Evolutionary conservation across 495 filamentous ascomycete species (phyloP).

Genomic region (Daldinia bambusicola): DNA sequence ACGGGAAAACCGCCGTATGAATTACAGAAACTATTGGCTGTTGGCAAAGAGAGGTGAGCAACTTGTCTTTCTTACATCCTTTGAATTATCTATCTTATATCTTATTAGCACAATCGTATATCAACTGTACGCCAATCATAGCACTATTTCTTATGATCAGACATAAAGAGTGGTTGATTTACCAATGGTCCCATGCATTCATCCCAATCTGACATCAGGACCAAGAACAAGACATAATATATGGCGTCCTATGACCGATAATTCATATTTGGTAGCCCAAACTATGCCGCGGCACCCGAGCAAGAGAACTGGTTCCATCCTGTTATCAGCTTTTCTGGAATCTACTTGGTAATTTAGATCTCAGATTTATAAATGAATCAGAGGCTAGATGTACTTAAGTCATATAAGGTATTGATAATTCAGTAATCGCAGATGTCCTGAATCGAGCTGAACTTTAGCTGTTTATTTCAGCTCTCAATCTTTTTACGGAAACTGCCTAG

Average conservation of each 20-base stretch:
- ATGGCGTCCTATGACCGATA: background rate
- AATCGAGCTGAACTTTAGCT: background rate
- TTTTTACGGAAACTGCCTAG: background rate
- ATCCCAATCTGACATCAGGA: background rate
- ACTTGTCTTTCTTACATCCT: background rate
- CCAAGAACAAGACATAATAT: background rate
- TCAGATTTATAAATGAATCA: background rate
- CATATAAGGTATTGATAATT: background rate
- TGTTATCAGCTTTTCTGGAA: background rate
- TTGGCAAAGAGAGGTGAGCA: background rate
- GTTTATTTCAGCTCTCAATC: background rate
- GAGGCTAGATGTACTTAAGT: background rate
- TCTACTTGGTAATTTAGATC: background rate
- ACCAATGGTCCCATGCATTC: background rate
- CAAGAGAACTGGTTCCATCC: background rate
- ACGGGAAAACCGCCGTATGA: background rate
- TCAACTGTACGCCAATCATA: background rate
- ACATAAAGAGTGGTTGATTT: background rate
- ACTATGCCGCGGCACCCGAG: background rate
- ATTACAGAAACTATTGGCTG: background rate
- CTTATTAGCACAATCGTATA: conserved; percentile 6
- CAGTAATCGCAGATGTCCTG: background rate
- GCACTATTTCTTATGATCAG: background rate
- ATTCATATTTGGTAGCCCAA: background rate
- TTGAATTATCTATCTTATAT: background rate